These are phyloP conservation scores for Paradendryphiella salina DNA, from an alignment of 2,329 filamentous ascomycete genomes.

Conservation along the genomic window DNA sequence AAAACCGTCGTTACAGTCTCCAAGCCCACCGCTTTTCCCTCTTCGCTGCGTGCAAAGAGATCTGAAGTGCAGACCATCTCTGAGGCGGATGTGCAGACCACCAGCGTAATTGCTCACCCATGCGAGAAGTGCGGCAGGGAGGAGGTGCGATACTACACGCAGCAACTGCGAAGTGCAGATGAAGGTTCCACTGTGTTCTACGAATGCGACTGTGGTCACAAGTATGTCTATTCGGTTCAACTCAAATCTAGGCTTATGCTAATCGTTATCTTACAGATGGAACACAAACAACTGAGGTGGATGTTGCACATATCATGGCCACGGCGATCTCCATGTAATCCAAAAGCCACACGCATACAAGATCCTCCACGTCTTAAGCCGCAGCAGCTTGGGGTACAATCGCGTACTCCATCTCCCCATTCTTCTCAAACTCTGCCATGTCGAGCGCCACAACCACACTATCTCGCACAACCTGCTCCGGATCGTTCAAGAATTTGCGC, in stretches of 20 bases:
- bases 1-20: conserved; percentile 79
- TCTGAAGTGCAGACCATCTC: conserved; percentile 85
- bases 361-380: conserved; percentile 21
- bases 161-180: conserved; percentile 88
- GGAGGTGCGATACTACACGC: conserved; percentile 81
- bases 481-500: conserved; percentile 81
- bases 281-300: conserved; percentile 65
- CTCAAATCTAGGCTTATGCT: conserved; percentile 16
- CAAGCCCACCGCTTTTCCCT: conserved; percentile 90
- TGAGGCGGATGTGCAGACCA: conserved; percentile 74
- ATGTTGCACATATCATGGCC: conserved; percentile 11
- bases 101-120: conserved; percentile 67
- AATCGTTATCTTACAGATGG: conserved; percentile 47
- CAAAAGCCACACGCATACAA: conserved; percentile 35
- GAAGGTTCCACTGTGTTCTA: conserved; percentile 94
- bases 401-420: conserved; percentile 86
- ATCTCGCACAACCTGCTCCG: conserved; percentile 90
- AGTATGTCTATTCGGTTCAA: conserved; percentile 57
- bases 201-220: conserved; percentile 82
- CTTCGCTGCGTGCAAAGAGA: conserved; percentile 78
- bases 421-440: conserved; percentile 97
- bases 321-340: conserved; percentile 19
- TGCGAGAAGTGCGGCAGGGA: conserved; percentile 81
- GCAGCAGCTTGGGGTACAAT: conserved; percentile 65
- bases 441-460: conserved; percentile 94